Base-by-base conservation (phyloP, 2,329 filamentous ascomycete species). In the Cryphonectria nitschkei region DNA sequence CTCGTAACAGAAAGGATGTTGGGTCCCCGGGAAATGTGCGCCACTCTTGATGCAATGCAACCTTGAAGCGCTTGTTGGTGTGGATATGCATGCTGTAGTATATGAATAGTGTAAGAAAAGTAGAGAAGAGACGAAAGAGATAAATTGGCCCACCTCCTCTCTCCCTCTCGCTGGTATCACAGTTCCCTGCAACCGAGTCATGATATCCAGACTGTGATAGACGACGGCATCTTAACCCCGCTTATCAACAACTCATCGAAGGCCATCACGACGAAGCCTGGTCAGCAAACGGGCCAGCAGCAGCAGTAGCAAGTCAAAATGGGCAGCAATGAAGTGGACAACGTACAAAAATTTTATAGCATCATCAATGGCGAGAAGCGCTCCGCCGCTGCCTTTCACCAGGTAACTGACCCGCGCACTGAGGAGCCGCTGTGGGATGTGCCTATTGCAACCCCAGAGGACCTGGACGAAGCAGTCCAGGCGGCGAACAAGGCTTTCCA, bases 401-500 rank as follows among this genome's bases (percentile, higher is more conserved):
- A 80, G 39, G 81, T 82, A 32, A 78, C 80, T 71, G 82, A 86
- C 74, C 84, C 84, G 9, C 81, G 83, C 65, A 85, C 81, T 32
- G 82, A 82, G 68, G 78, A 83, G 65, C 74, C 76, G 14, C 80
- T 84, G 63, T 84, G 82, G 78, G 80, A 84, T 7, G 83, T 82
- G 16, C 86, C 86, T 8, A 75, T 83, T 19, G 81, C 83, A 4
- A 79, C 79, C 1, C 67, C 78, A 3, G 72, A 79, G 22, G 83
- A 85, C 75, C 79, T 86, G 8, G 80, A 86, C 64, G 79, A 82
- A 71, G 83, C 84, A 50, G 84, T 87, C 13, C 74, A 76, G 4
- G 82, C 83, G 0, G 85, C 84, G 6, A 79, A 81, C 62, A 77
- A 78, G 37, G 86, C 85, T 3, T 85, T 85, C 75, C 78, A 79